Percentiles rank a stretch among this genome's conserved stretches.
These are phyloP conservation scores for Chaetomium olivaceum DNA, from an alignment of 2,329 filamentous ascomycete species.

Conservation along the genomic window DNA sequence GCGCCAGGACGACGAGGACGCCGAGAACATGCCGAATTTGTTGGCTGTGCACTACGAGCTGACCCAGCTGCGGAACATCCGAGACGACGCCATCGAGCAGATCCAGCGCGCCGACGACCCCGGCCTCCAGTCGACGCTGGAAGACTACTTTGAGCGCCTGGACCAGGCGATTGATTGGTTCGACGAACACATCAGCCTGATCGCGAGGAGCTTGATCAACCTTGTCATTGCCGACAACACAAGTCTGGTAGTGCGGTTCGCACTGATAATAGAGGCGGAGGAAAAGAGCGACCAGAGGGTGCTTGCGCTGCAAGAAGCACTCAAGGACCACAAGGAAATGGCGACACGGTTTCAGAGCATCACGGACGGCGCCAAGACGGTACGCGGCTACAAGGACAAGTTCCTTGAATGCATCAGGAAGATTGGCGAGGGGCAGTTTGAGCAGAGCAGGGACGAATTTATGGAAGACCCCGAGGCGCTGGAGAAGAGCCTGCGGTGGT, in stretches of 20 bases:
- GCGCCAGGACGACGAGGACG: conserved; percentile 77
- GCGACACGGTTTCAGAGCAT: conserved; percentile 93
- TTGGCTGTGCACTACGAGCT: conserved; percentile 89
- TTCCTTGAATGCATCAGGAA: conserved; percentile 79
- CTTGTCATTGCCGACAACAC: conserved; percentile 85
- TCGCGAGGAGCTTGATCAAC: conserved; percentile 87
- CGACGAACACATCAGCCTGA: conserved; percentile 86
- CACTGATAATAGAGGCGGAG: conserved; percentile 89
- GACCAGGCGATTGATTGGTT: conserved; percentile 92
- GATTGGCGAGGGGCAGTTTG: conserved; percentile 73
- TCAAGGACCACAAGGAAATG: conserved; percentile 94
- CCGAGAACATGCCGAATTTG: conserved; percentile 88
- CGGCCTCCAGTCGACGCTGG: conserved; percentile 76
- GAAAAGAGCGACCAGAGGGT: conserved; percentile 95
- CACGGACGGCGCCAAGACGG: conserved; percentile 85
- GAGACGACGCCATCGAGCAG: conserved; percentile 95
- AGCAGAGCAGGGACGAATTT: conserved; percentile 71
- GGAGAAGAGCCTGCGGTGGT: conserved; percentile 91
- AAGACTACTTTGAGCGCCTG: conserved; percentile 84
- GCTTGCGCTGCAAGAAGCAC: conserved; percentile 85
- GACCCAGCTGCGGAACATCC: conserved; percentile 86
- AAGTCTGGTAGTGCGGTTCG: conserved; percentile 85
- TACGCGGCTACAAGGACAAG: conserved; percentile 95
- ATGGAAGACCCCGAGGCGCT: conserved; percentile 78
- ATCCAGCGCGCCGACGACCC: conserved; percentile 75